phyloP scores from a whole-genome alignment of 176 grass and related monocot genomes.

The Neostapfia colusana region DNA sequence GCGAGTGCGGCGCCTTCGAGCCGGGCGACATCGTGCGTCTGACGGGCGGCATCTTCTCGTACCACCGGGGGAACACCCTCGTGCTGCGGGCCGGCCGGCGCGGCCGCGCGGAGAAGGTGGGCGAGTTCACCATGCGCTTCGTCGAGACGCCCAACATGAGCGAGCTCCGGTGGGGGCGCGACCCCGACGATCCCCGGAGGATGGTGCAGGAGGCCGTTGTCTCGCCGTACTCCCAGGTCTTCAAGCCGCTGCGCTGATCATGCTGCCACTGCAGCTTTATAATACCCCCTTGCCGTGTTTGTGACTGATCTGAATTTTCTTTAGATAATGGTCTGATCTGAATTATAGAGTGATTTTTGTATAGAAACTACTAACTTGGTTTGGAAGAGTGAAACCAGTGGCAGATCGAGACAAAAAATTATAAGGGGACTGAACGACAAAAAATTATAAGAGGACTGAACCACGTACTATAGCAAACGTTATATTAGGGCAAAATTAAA shows the following conservation, averaged over 20 bases:
- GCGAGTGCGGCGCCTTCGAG: conserved; percentile 70
- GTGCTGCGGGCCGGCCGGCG: conserved; percentile 66
- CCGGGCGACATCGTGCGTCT: conserved; percentile 71
- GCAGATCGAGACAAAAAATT: too few species aligned
- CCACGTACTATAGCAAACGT: too few species aligned
- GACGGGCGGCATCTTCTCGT: conserved; percentile 73
- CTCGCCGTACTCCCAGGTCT: conserved; percentile 53
- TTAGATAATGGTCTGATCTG: too few species aligned
- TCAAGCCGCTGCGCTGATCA: conserved; percentile 46
- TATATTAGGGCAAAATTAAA: too few species aligned
- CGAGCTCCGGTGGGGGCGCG: conserved; percentile 52
- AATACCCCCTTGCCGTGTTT: too few species aligned
- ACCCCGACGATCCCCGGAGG: conserved; percentile 40
- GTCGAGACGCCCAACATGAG: conserved; percentile 94
- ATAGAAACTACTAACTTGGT: too few species aligned
- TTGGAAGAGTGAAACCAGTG: too few species aligned
- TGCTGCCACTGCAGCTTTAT: background rate
- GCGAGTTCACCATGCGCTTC: conserved; percentile 79
- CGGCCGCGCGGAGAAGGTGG: conserved; percentile 56
- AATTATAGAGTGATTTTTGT: too few species aligned
- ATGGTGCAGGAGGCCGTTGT: conserved; percentile 64
- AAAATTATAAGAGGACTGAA: too few species aligned
- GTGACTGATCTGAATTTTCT: too few species aligned
- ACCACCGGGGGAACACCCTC: conserved; percentile 55
- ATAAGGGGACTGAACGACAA: too few species aligned